phyloP scores from a whole-genome alignment of 2,329 filamentous ascomycete species.

The Trichoderma sp. region DNA sequence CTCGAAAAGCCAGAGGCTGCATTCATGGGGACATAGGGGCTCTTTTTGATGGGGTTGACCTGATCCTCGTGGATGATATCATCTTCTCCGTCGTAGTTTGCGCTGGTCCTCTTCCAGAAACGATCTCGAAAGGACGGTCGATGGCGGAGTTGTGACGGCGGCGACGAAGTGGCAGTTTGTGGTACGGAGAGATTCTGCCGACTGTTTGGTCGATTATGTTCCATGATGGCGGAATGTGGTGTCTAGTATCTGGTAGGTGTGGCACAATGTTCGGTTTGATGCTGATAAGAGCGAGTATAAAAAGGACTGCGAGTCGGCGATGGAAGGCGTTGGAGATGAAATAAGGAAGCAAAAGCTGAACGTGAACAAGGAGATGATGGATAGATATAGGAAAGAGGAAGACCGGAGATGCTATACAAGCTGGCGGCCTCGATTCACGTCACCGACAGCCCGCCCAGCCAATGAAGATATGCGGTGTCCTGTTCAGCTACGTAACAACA shows the following conservation, averaged over 20 bases:
- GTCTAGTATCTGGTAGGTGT: not conserved
- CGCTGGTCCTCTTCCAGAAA: conserved; percentile 14
- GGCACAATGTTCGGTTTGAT: not conserved
- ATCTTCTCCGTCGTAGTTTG: conserved; percentile 16
- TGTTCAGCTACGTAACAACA: not conserved
- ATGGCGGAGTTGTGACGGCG: not conserved
- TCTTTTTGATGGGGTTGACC: not conserved
- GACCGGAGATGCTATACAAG: not conserved
- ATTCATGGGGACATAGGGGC: conserved; percentile 6
- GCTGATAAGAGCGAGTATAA: not conserved
- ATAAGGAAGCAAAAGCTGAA: not conserved
- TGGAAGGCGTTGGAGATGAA: not conserved
- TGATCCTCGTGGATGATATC: not conserved
- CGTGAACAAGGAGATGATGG: not conserved
- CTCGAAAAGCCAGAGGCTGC: conserved; percentile 17
- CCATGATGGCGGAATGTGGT: not conserved
- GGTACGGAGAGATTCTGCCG: not conserved
- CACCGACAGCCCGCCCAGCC: not conserved
- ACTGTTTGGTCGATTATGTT: not conserved
- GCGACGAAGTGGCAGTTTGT: not conserved
- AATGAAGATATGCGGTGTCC: not conserved
- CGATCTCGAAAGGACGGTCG: conserved; percentile 16
- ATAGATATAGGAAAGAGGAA: not conserved
- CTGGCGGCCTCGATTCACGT: not conserved
- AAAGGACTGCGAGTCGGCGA: not conserved